Base-by-base conservation (phyloP, 192 early-diverging fungal genomes). In the Backusella australiensis region DNA sequence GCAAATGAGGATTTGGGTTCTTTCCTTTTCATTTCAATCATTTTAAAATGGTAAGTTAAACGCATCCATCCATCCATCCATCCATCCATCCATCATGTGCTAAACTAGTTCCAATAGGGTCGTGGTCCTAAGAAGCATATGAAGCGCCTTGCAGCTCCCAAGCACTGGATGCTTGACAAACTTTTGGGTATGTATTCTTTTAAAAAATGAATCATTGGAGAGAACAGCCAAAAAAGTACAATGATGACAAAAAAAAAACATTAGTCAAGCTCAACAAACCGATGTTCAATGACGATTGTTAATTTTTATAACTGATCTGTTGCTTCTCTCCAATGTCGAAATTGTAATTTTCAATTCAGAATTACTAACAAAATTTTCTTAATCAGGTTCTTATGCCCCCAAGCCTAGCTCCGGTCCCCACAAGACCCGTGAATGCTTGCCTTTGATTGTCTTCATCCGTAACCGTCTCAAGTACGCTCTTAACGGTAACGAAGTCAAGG, bases 161-260 rank as follows among this genome's bases (percentile, higher is more conserved):
- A 96, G 92, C 97, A 99, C 93, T 99, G 98, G 98, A 98, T 99
- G 96, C 93, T 99, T 84, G 97, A 99, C 96, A 99, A 99, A 89
- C 94, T 99, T 79, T 96, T 96, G 87, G 98, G 98, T 82, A 75
- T 46, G 74, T 41, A 23, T 63, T 3, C 12, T 29, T 53, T 53
- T 53, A 19, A 39, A 6, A 5, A 49, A 49, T 6, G 5, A 0
- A 19, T 9, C n/a, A 11, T 63, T 63, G 21, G 26, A 23, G 23
- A 14, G 12, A 26, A 59, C 26, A 63, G 12, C 9, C 11, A 8
- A 29, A 63, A 15, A 49, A 53, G 49, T 21, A n/a, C 2, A 53
- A 29, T 23, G 56, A 63, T 63, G 56, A 63, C 21, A 29, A 63
- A 63, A 63, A 63, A 76, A 70, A 69, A 70, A 49, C 19, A 56